Conservation (phyloP, 164 flowering plant species). For the Tinospora cordifolia region DNA sequence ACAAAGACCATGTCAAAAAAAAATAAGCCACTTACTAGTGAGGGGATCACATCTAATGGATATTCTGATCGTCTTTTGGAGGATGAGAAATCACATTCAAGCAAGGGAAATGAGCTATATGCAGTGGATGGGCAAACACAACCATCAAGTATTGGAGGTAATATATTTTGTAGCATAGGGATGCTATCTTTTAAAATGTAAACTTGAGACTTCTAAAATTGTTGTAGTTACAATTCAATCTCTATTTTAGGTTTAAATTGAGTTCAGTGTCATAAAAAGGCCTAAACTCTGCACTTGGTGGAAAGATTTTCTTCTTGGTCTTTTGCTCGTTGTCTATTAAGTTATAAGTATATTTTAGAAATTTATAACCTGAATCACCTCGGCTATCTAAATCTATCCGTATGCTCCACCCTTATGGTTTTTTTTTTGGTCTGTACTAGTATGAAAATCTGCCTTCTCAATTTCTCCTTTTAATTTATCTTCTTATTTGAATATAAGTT, state of each 20-base stretch:
- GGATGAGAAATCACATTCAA: slow-evolving; percentile 25
- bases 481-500: too few species aligned
- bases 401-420: too few species aligned
- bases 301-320: neutral
- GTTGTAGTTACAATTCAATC: neutral
- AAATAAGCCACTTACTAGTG: slow-evolving; percentile 10
- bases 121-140: slow-evolving; percentile 25
- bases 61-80: slow-evolving; percentile 26
- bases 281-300: neutral
- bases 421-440: too few species aligned
- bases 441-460: too few species aligned
- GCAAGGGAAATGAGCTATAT: slow-evolving; percentile 9
- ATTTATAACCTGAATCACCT: too few species aligned
- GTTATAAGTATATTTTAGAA: neutral
- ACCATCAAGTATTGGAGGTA: slow-evolving; percentile 35
- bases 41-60: slow-evolving; percentile 21
- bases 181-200: neutral
- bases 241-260: neutral
- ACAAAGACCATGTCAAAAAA: slow-evolving; percentile 24
- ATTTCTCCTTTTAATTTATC: too few species aligned
- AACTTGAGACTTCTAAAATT: neutral
- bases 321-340: neutral
- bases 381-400: too few species aligned
- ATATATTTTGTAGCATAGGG: neutral
- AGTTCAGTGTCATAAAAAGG: neutral